Base-by-base conservation (phyloP, 495 filamentous ascomycete species). In the Penicillium malachiteum region DNA sequence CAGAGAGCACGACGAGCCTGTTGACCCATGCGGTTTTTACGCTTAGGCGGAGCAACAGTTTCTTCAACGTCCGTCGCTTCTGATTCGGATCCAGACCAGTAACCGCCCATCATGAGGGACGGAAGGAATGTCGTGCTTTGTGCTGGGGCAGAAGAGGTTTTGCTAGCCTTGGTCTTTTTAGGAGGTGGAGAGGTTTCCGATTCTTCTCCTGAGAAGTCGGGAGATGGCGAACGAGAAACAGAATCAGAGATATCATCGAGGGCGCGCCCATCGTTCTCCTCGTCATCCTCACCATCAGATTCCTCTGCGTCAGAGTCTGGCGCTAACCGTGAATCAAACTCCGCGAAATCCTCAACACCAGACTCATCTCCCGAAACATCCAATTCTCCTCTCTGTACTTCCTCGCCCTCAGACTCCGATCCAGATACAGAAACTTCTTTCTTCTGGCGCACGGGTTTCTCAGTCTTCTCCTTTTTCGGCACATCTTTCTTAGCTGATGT, bases 1-100 rank as follows among this genome's bases (percentile, higher is more conserved):
- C 87, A 92, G 47, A 97, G 79, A 8, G 85, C 82, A 37, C 90
- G 87, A 11, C 94, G 84, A 7, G 90, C 93, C 51, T 87, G 86
- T 69, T 98, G 94, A 10, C 94, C 94, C 64, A 88, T 84, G 30
- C 94, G 80, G 70, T 98, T 97, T 71, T 93, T 96, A 46, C 78
- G 78, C 21, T 65, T 65, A 0, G 77, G 77, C 38, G 56, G 62
- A 5, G 64, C 74, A 11, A 69, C 64, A 31, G 37, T 53, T 32
- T 69, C 60, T 41, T 75, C 71, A 14, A 73, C 59, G 13, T 76
- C 69, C 18, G 79, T 76, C 12, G 73, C 63, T 48, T 86, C 86
- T 58, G 35, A 38, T 35, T 92, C 91, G 3, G 90, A 92, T 59
- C 91, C 94, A 14, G 93, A 97, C 71, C 88, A 87, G 75, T 98